Evolutionary conservation across 225 moss, liverwort and hornwort genomes (phyloP), one percentile per base, ranked within the genome.

Genomic region (Physcomitrium patens): DNA sequence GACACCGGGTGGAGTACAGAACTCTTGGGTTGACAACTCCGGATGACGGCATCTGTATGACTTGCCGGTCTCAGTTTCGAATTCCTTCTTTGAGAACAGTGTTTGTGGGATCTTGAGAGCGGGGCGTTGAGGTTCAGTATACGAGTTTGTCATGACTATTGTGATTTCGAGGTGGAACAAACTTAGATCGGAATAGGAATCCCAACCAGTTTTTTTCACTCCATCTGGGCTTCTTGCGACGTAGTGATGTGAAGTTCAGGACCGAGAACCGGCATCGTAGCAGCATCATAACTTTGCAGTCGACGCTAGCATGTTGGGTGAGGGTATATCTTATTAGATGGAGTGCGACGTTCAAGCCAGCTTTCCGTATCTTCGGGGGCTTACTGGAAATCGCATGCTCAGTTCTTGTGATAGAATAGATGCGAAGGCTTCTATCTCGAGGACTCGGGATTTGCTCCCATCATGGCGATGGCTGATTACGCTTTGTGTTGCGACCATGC

Each of bases 401-500:
- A 20, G n/a, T 46, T 70, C 19, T 22, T 49, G 17, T 47, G 64
- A 44, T 22, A 18, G 55, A 26, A n/a, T 12, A 23, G 46, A 65
- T 44, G 60, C 28, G n/a, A 53, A 52, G 26, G 15, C 61, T 17
- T 54, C 27, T 14, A 15, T 51, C 7, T 63, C 1, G 22, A 15
- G 31, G 67, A 0, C 37, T 56, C 65, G 55, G 8, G 15, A 27
- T 55, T 52, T 47, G 24, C 13, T 46, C n/a, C 44, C 43, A 12
- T 24, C 55, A 51, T 80, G 80, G 69, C 67, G 66, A 44, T 71
- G 71, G 76, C 72, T 81, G 8, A 37, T 70, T 62, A 3, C 20
- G 37, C 11, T 76, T 53, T 67, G 24, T 67, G 45, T 68, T n/a
- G 63, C 45, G 22, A 63, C 68, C 18, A 2, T 81, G 0, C 14